Percentiles rank a stretch among this genome's conserved stretches.
These are phyloP conservation scores for Lactarius tabidus DNA, from an alignment of 768 basidiomycete species.

Conservation along the genomic window DNA sequence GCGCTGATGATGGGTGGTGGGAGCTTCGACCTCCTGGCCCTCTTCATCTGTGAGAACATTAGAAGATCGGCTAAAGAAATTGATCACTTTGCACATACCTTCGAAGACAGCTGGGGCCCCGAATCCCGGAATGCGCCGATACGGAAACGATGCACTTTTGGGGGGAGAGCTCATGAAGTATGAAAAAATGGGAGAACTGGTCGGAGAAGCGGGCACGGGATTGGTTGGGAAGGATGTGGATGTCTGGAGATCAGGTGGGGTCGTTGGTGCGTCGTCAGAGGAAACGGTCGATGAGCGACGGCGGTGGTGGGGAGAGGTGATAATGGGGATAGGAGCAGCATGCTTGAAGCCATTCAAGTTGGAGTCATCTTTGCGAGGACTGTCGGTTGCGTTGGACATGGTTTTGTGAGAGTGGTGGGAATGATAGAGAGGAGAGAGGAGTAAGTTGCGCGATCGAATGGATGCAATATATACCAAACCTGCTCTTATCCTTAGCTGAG, in stretches of 20 bases:
- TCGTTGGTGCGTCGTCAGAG: slow-evolving; percentile 19
- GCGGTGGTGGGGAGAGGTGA: slow-evolving; percentile 6
- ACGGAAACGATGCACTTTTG: slow-evolving; percentile 18
- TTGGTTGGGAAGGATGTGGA: slow-evolving; percentile 16
- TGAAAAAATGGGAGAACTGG: slow-evolving; percentile 23
- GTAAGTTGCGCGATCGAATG: neutral
- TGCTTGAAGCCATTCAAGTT: slow-evolving; percentile 7
- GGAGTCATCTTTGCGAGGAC: slow-evolving; percentile 6
- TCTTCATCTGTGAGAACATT: slow-evolving; percentile 17
- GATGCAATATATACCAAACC: neutral
- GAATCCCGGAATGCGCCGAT: slow-evolving; percentile 16
- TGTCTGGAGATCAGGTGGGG: slow-evolving; percentile 20
- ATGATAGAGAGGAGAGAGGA: neutral
- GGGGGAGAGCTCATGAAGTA: slow-evolving; percentile 24
- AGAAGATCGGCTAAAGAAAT: too few species aligned
- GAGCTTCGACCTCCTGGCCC: slow-evolving; percentile 16
- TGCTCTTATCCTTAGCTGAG: too few species aligned
- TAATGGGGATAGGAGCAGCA: slow-evolving; percentile 24
- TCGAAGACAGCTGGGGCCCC: slow-evolving; percentile 23
- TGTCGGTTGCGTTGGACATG: slow-evolving; percentile 20
- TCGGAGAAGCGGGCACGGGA: slow-evolving; percentile 21
- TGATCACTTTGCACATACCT: too few species aligned
- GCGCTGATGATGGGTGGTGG: slow-evolving; percentile 35
- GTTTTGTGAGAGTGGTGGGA: neutral
- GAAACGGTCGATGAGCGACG: slow-evolving; percentile 22